Evolutionary conservation across 2,329 filamentous ascomycete species (phyloP), one percentile per base, ranked within the genome.

Genomic region (Paraphaeosphaeria minitans): DNA sequence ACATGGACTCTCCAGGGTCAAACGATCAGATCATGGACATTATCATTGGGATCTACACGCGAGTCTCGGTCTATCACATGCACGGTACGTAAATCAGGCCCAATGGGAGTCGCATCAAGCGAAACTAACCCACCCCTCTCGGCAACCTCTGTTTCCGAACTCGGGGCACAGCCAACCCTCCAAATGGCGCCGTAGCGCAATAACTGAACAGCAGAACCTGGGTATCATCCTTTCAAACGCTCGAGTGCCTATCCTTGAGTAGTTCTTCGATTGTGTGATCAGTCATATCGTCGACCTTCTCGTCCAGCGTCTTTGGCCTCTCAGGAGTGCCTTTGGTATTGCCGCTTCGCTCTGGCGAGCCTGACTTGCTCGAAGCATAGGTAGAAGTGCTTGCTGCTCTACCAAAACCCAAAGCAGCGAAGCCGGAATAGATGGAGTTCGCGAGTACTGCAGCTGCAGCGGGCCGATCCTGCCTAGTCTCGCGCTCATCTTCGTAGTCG

Each of bases 371-470:
- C 7, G 53, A 59, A 12, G 51, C 45, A 12, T 61, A 74, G 68
- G 62, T 66, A 61, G 56, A 56, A 19, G 45, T 57, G 42, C 67
- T 77, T 66, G 53, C 74, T 58, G 59, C 74, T 63, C 65, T 75
- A 55, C 76, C 75, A 67, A 64, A 78, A 55, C 72, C 73, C 68
- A 73, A 53, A 12, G 65, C 66, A 37, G 63, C 59, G 31, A 74
- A 70, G 0, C 63, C 67, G 0, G 69, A 70, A 21, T 69, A 68
- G 9, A 74, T 71, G 0, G 71, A 68, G 19, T 57, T 70, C 14
- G 68, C 68, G 4, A 75, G 59, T 6, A 56, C 62, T 1, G 57
- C 53, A 21, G 67, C 62, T 7, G 61, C 56, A 2, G 63, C 61
- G 46, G 59, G 53, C 22, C 55, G 52, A 3, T 57, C 55, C 5